phyloP scores from a whole-genome alignment of 2,329 filamentous ascomycete genomes.

The Neocucurbitaria cava region DNA sequence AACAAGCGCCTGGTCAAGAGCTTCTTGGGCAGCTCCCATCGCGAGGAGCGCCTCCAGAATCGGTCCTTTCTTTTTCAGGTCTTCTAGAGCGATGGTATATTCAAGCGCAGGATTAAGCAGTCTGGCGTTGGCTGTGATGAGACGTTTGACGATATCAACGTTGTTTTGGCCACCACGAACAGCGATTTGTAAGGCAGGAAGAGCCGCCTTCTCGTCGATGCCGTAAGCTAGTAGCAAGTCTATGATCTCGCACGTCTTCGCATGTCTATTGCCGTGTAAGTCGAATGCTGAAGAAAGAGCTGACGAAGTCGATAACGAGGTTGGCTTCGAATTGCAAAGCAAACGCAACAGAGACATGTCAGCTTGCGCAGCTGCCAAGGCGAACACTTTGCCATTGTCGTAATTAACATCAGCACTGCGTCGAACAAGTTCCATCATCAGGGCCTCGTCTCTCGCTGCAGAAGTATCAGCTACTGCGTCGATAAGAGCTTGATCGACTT shows the following conservation, averaged over 20 bases:
- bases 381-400: slow-evolving; percentile 32
- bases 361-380: slow-evolving; percentile 35
- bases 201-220: slow-evolving; percentile 29
- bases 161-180: slow-evolving; percentile 39
- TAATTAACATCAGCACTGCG: slow-evolving; percentile 33
- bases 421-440: slow-evolving; percentile 37
- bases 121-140: slow-evolving; percentile 31
- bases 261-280: slow-evolving; percentile 28
- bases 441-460: slow-evolving; percentile 25
- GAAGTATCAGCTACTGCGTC: slow-evolving; percentile 37
- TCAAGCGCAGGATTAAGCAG: slow-evolving; percentile 38
- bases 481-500: slow-evolving; percentile 39
- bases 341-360: slow-evolving; percentile 35
- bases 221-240: slow-evolving; percentile 35
- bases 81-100: slow-evolving; percentile 28
- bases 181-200: slow-evolving; percentile 33
- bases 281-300: slow-evolving; percentile 41
- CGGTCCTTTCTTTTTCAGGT: slow-evolving; percentile 30
- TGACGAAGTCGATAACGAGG: slow-evolving; percentile 25
- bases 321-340: slow-evolving; percentile 33
- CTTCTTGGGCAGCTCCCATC: slow-evolving; percentile 36
- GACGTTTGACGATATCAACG: slow-evolving; percentile 39
- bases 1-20: slow-evolving; percentile 37
- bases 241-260: slow-evolving; percentile 32
- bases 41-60: slow-evolving; percentile 35